These are phyloP conservation scores for Fraxinus baroniana DNA, from an alignment of 305 asterid species.

Conservation along the genomic window DNA sequence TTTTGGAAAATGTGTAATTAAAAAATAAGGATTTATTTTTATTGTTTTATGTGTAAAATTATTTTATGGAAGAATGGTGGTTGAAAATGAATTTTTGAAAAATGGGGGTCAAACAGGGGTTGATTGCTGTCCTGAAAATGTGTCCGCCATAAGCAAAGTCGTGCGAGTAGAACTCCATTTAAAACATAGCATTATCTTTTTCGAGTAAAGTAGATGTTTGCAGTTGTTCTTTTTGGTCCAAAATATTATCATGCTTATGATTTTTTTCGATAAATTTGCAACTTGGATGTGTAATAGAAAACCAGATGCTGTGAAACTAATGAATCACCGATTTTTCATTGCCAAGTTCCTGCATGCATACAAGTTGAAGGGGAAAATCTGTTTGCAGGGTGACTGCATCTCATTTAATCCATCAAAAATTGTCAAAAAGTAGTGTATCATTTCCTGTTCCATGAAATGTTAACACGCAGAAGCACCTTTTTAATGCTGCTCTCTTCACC, in stretches of 20 bases:
- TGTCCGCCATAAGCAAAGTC: background rate
- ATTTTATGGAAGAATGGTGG: background rate
- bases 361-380: background rate
- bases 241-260: background rate
- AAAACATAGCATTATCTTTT: background rate
- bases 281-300: conserved; percentile 3
- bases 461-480: background rate
- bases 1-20: background rate
- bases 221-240: background rate
- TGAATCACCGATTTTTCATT: background rate
- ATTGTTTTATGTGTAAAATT: background rate
- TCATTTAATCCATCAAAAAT: background rate
- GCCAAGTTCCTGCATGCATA: background rate
- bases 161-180: conserved; percentile 13
- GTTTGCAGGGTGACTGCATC: background rate
- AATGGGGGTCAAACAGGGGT: background rate
- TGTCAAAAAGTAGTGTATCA: background rate
- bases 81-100: background rate
- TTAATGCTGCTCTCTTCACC: conserved; percentile 17
- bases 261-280: conserved; percentile 10
- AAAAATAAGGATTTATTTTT: too few species aligned
- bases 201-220: background rate
- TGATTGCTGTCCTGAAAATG: background rate
- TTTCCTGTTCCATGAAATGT: background rate
- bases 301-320: background rate